phyloP scores from a whole-genome alignment of 176 grass and related monocot species.

The Eragrostis curvula region DNA sequence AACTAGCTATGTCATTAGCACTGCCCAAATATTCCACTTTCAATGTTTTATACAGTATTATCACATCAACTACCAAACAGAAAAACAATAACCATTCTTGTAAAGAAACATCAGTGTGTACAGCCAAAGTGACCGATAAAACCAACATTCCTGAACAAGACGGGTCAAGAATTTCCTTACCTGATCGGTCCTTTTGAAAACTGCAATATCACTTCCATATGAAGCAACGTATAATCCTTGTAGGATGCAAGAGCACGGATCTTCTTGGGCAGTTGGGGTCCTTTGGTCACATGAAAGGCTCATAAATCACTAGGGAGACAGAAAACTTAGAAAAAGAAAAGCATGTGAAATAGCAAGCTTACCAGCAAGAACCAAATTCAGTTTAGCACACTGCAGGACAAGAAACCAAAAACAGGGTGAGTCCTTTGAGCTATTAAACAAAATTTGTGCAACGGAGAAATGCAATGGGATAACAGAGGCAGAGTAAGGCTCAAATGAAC shows the following conservation, averaged over 20 bases:
- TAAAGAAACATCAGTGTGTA: not conserved
- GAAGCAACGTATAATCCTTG: conserved; percentile 91
- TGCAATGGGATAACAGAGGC: not conserved
- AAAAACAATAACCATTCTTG: not conserved
- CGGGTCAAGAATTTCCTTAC: conserved; percentile 37
- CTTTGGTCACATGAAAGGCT: conserved; percentile 41
- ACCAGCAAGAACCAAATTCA: conserved; percentile 89
- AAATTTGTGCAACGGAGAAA: not conserved
- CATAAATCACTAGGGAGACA: not conserved
- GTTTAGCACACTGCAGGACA: conserved; percentile 87
- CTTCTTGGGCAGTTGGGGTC: conserved; percentile 97
- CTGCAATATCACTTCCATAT: conserved; percentile 76
- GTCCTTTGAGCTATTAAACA: not conserved
- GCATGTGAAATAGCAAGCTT: conserved; percentile 25
- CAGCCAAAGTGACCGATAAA: not conserved
- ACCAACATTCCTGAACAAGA: not conserved
- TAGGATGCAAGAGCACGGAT: conserved; percentile 84
- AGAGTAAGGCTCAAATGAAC: not conserved
- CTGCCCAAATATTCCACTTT: not conserved
- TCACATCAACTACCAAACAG: not conserved
- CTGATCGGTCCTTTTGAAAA: conserved; percentile 85
- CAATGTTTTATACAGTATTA: not conserved
- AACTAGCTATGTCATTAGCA: not conserved
- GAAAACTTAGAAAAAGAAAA: not conserved
- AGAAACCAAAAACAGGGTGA: conserved; percentile 30